These are phyloP conservation scores for Leishmania gerbilli DNA, from an alignment of 208 protist genomes.

Conservation along the genomic window DNA sequence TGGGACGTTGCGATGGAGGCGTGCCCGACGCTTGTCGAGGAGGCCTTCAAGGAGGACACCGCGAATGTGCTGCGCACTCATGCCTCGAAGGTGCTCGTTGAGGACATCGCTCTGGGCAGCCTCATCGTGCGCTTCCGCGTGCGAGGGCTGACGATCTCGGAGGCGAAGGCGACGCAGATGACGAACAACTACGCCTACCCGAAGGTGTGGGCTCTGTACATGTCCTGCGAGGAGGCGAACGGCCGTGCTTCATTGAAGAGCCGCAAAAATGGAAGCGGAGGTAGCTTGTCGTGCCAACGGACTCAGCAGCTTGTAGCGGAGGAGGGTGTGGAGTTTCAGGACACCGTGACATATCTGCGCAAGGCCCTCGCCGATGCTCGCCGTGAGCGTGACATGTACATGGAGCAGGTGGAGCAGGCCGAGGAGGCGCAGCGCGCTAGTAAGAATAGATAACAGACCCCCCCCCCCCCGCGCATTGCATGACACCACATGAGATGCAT, in stretches of 20 bases:
- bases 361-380: constrained; percentile 53
- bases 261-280: not conserved
- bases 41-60: constrained; percentile 45
- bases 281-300: constrained; percentile 18
- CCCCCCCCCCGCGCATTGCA: no score
- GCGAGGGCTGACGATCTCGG: constrained; percentile 19
- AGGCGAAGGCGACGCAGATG: constrained; percentile 24
- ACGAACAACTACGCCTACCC: constrained; percentile 47
- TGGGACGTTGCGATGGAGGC: constrained; percentile 40
- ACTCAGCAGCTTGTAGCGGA: constrained; percentile 30
- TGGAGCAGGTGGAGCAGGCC: constrained; percentile 34
- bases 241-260: not conserved
- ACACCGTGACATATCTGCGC: constrained; percentile 54
- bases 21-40: constrained; percentile 25
- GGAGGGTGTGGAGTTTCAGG: constrained; percentile 47
- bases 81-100: constrained; percentile 26
- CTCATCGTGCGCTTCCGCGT: constrained; percentile 52
- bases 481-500: not conserved
- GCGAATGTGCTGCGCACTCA: constrained; percentile 35
- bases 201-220: constrained; percentile 59
- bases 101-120: constrained; percentile 36
- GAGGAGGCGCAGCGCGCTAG: constrained; percentile 20
- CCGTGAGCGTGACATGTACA: constrained; percentile 55
- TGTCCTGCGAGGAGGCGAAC: constrained; percentile 17
- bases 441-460: no score